phyloP scores from a whole-genome alignment of 2,329 filamentous ascomycete species.

The Apiospora rasikravindrae region DNA sequence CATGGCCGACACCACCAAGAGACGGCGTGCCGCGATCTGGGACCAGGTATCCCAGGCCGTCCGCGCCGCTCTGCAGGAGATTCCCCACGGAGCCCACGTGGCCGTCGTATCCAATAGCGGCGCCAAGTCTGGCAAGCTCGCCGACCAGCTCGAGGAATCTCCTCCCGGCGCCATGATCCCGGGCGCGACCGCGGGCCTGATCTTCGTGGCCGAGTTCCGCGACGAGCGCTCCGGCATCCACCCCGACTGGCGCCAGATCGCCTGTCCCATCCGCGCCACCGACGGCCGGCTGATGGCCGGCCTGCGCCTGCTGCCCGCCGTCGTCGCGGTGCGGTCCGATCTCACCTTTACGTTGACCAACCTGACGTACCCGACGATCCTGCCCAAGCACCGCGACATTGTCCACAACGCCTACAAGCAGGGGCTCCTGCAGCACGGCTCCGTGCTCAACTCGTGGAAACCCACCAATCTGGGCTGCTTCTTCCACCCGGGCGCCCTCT shows the following conservation, averaged over 20 bases:
- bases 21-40: conserved; percentile 8
- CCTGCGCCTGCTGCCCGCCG: conserved; percentile 20
- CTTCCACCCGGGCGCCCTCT: conserved; percentile 22
- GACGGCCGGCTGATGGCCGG: conserved; percentile 23
- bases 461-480: conserved; percentile 24
- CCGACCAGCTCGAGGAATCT: conserved; percentile 15
- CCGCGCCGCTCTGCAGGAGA: conserved; percentile 12
- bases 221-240: conserved; percentile 19
- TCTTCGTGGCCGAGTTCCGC: conserved; percentile 23
- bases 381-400: not conserved
- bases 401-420: conserved; percentile 5
- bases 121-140: not conserved
- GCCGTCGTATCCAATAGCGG: conserved; percentile 23
- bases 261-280: conserved; percentile 19
- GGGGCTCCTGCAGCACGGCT: conserved; percentile 13
- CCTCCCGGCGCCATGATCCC: conserved; percentile 21
- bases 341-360: conserved; percentile 21
- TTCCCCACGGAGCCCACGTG: conserved; percentile 22
- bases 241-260: conserved; percentile 24
- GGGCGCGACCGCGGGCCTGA: conserved; percentile 18
- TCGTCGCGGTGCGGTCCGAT: not conserved
- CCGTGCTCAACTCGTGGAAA: conserved; percentile 23
- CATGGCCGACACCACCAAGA: not conserved
- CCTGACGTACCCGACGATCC: conserved; percentile 21
- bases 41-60: conserved; percentile 15